Base-by-base conservation (phyloP, 164 flowering plant genomes). In the Nelumbo lutea region DNA sequence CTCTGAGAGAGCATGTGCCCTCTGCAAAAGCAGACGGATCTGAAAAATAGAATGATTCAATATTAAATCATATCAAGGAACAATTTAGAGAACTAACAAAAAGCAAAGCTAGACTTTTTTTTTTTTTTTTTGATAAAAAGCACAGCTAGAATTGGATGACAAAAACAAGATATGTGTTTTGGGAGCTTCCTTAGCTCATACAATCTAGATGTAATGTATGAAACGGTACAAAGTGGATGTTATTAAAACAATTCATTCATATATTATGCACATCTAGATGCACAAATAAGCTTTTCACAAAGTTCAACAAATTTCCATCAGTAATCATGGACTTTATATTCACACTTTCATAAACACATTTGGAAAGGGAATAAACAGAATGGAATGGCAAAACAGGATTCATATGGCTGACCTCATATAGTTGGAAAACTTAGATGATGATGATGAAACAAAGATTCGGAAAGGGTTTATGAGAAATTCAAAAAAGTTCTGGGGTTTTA, bases 21-120 rank as follows among this genome's bases (percentile, higher is more conserved):
- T 81, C 59, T 75, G 82, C 47, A 79, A 73, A 53, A 86, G 80
- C 44, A 65, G 55, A 61, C 85, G 87, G 46, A 85, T 76, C 90
- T 86, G 77, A 65, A 71, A 64, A 69, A 65, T 3, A 51, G 58
- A 42, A 59, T 4, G 46, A 10, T 45, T 38, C 42, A 9, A 27
- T n/a, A 52, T 41, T 41, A 60, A 53, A 69, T n/a, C 14, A 41
- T 41, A 27, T 6, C 50, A 42, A 27, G 27, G 27, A 27, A 27
- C 27, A 27, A 27, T 27, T 27, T 27, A 27, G 61, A 10, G 39
- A n/a, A 42, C 10, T 10, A 56, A 38, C 9, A 38, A 9, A 40
- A 14, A 8, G 10, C 8, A 40, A 15, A 14, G 27, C 27, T 5
- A 3, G 3, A 38, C 5, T n/a, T n/a, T 27, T 27, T 27, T 27